A percentile compares a stretch with the other conserved stretches of the same genome.
Conservation (phyloP, 768 basidiomycete species). For the Psilocybe tampanensis region DNA sequence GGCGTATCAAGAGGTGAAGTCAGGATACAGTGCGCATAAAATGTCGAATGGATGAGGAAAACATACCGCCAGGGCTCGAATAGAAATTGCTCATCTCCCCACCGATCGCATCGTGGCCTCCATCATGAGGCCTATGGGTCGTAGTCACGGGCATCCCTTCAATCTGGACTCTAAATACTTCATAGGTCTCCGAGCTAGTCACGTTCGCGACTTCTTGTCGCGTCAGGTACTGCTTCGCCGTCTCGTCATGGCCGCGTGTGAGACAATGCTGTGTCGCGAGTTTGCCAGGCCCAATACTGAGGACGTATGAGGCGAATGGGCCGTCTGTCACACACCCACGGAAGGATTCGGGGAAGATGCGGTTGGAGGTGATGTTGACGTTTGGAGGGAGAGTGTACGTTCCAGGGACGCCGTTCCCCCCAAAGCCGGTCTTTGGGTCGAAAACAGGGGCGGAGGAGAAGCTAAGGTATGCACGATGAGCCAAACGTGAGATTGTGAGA, state of each 20-base stretch:
- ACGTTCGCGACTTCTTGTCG: conserved; percentile 23
- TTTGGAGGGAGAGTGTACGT: conserved; percentile 25
- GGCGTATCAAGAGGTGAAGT: no score
- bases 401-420: conserved; percentile 34
- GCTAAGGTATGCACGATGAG: conserved; percentile 18
- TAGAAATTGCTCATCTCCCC: conserved; percentile 36
- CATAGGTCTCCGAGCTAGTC: conserved; percentile 27
- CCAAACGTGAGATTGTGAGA: neutral
- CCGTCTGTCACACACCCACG: conserved; percentile 33
- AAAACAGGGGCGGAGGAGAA: conserved; percentile 35
- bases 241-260: conserved; percentile 29
- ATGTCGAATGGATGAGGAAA: neutral
- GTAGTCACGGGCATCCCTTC: conserved; percentile 30
- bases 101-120: conserved; percentile 36
- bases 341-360: conserved; percentile 12
- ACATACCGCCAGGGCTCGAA: conserved; percentile 41
- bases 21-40: neutral
- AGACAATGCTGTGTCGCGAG: conserved; percentile 34
- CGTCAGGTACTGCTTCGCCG: conserved; percentile 20
- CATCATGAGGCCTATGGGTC: conserved; percentile 34
- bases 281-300: conserved; percentile 36
- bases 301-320: conserved; percentile 33
- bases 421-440: conserved; percentile 38
- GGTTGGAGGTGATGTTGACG: conserved; percentile 15
- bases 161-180: conserved; percentile 36